These are phyloP conservation scores for Spergularia bocconei DNA, from an alignment of 148 eudicot species.

Conservation along the genomic window DNA sequence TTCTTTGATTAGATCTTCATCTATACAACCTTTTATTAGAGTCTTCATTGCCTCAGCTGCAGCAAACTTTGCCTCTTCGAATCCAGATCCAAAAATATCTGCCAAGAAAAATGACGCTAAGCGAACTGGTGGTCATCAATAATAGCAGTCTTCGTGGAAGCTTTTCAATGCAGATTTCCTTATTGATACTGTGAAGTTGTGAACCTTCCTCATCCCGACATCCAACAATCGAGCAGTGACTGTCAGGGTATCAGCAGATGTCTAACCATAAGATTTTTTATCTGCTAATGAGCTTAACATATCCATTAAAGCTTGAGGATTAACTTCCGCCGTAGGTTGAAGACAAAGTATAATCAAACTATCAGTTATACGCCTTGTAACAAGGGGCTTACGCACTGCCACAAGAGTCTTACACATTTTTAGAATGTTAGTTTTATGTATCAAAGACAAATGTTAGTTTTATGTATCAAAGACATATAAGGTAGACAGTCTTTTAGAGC, in stretches of 20 bases:
- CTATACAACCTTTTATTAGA: conserved; percentile 64
- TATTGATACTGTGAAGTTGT: conserved; percentile 48
- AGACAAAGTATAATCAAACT: conserved; percentile 61
- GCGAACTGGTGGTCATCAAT: conserved; percentile 9
- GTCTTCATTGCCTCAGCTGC: conserved; percentile 74
- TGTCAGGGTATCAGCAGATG: conserved; percentile 84
- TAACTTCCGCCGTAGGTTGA: conserved; percentile 52
- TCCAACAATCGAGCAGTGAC: conserved; percentile 75
- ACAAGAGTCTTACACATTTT: conserved; percentile 67
- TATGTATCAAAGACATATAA: conserved; percentile 53
- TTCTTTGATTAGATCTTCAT: conserved; percentile 70
- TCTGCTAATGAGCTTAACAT: conserved; percentile 59
- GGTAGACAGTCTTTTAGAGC: conserved; percentile 77
- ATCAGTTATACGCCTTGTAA: conserved; percentile 75
- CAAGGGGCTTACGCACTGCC: conserved; percentile 64
- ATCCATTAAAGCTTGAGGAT: conserved; percentile 67
- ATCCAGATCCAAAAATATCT: conserved; percentile 80
- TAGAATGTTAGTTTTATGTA: conserved; percentile 53
- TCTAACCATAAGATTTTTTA: conserved; percentile 52
- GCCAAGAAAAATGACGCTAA: conserved; percentile 28
- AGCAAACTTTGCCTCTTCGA: conserved; percentile 75
- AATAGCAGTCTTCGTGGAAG: conserved; percentile 48
- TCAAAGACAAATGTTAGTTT: conserved; percentile 50
- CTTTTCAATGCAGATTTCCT: conserved; percentile 61
- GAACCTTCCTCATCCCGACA: conserved; percentile 73